These are phyloP conservation scores for Lasiodiplodia sp. DNA, from an alignment of 2,329 filamentous ascomycete species.

Conservation along the genomic window DNA sequence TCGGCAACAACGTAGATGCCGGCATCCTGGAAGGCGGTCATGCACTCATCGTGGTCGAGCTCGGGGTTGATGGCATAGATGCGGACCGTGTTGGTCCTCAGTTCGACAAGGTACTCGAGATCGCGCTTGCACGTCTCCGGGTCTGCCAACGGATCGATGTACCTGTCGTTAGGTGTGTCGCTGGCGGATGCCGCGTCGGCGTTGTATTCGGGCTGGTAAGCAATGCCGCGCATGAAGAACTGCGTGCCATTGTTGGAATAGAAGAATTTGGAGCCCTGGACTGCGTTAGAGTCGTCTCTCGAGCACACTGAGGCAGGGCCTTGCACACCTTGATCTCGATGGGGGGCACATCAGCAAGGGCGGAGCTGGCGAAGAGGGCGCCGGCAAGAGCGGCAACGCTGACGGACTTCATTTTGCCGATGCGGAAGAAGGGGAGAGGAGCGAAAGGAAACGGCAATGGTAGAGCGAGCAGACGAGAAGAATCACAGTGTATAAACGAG, in stretches of 20 bases:
- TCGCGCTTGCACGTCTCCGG: constrained; percentile 78
- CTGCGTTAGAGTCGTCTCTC: constrained; percentile 29
- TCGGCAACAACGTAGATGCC: constrained; percentile 97
- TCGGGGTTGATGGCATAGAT: constrained; percentile 91
- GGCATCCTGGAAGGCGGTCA: constrained; percentile 79
- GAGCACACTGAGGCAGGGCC: not conserved
- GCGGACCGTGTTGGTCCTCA: constrained; percentile 91
- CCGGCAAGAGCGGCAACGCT: constrained; percentile 58
- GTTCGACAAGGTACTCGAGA: constrained; percentile 77
- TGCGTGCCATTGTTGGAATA: constrained; percentile 80
- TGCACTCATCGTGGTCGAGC: constrained; percentile 80
- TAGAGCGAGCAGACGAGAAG: not conserved
- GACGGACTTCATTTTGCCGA: constrained; percentile 63
- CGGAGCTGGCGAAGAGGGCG: constrained; percentile 58
- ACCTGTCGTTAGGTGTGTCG: constrained; percentile 51
- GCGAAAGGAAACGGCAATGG: constrained; percentile 3
- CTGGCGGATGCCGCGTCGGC: constrained; percentile 60
- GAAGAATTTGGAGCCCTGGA: constrained; percentile 83
- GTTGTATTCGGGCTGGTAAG: constrained; percentile 83
- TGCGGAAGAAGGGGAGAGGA: not conserved
- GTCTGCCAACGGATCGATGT: constrained; percentile 84
- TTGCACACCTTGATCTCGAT: constrained; percentile 72
- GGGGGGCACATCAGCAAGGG: constrained; percentile 62
- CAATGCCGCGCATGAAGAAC: constrained; percentile 84
- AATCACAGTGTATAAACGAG: constrained; percentile 14